Evolutionary conservation across 163 green algal genomes (phyloP).

Genomic region (Coccomyxa subellipsoidea): DNA sequence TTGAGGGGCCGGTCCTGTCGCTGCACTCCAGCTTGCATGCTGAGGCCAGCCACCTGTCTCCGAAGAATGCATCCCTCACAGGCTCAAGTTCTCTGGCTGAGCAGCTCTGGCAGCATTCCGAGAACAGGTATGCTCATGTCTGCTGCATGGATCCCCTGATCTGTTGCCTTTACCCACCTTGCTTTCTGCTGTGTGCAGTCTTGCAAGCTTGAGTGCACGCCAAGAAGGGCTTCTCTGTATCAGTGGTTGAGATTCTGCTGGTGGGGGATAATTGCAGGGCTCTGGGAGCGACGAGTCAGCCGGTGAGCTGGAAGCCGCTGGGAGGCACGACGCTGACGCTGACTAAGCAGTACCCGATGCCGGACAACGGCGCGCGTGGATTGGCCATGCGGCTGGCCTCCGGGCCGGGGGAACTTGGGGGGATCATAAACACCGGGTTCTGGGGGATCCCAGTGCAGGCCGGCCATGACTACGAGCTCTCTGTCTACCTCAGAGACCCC

Average conservation of each 20-base stretch:
- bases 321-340: conserved; percentile 20
- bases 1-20: neutral
- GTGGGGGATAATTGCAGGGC: too few species aligned
- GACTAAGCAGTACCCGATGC: conserved; percentile 26
- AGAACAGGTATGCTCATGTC: neutral
- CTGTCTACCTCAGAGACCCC: conserved; percentile 13
- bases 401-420: conserved; percentile 8
- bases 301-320: conserved; percentile 2
- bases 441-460: conserved; percentile 52
- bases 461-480: conserved; percentile 18
- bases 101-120: neutral
- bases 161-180: too few species aligned
- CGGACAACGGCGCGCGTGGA: conserved; percentile 25
- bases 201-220: too few species aligned
- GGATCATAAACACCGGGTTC: conserved; percentile 57
- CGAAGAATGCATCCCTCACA: neutral
- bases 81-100: neutral
- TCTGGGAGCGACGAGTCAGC: neutral
- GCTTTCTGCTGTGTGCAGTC: too few species aligned
- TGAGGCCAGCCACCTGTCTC: neutral
- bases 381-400: conserved; percentile 40
- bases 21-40: neutral
- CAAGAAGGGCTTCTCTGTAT: too few species aligned
- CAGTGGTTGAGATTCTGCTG: too few species aligned
- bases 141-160: too few species aligned